Base-by-base conservation (phyloP, 768 basidiomycete species). In the Boletales sp. region DNA sequence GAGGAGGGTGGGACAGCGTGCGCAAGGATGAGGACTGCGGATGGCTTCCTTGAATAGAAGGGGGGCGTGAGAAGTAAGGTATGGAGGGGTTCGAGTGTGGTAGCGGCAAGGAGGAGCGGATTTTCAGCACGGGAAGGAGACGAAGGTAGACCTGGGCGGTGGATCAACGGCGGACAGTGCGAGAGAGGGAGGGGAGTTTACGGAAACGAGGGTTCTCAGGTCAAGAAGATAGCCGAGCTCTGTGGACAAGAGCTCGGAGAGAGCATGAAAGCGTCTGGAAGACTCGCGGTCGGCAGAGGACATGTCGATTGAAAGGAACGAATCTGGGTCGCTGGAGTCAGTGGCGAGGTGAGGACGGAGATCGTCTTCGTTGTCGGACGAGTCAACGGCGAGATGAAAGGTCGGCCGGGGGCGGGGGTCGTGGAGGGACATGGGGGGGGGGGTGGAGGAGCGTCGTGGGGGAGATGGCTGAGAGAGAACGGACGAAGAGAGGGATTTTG, bases 201-300 rank as follows among this genome's bases (percentile, higher is more conserved):
- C 92, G 55, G 78, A 76, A 48, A 92, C 87, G 39, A 98, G 76
- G 9, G 79, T 79, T 52, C 83, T 80, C 59, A 97, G 69, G 68
- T 94, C 92, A 45, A 76, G 65, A 9, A 93, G 76, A 65, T 97
- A 98, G 8, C 82, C 82, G 17, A 82, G 73, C 72, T 98, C 95
- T 1, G 93, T 94, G 50, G 80, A 74, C 21, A 97, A 76, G 36
- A 98, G 73, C 69, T 97, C 95, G 56, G 82, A 75, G 43, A 97
- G 78, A 7, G 91, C 87, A 60, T 97, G 86, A 54, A 79, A 85
- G 48, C 72, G 76, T 43, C 82, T 65, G 13, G 74, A 56, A 32
- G 72, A 61, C 42, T 84, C 82, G 31, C 49, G 47, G 12, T 51
- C 47, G 7, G 43, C 10, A 17, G 32, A 19, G 38, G 40, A 9